A percentile compares a stretch with the other conserved stretches of the same genome.
Evolutionary conservation across 2,329 filamentous ascomycete genomes (phyloP).

Genomic region (Parastagonospora avenae): DNA sequence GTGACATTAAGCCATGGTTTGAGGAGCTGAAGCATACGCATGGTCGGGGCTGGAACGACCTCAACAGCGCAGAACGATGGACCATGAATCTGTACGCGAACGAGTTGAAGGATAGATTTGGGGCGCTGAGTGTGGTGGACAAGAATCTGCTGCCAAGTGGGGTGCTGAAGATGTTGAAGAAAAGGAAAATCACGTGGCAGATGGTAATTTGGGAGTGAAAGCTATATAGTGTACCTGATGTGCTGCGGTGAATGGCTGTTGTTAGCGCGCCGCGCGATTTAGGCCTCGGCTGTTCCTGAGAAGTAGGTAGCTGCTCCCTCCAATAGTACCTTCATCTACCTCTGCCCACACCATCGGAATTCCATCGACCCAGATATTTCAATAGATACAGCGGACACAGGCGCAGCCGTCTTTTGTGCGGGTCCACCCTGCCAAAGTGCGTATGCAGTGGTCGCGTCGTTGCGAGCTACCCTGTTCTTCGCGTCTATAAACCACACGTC

Average conservation of each 20-base stretch:
- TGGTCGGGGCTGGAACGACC: constrained; percentile 7
- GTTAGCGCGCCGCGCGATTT: no score
- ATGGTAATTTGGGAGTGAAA: constrained; percentile 2
- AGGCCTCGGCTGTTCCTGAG: no score
- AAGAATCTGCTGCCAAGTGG: constrained; percentile 51
- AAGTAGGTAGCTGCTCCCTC: no score
- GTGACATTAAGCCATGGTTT: constrained; percentile 18
- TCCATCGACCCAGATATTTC: no score
- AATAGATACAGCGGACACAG: no score
- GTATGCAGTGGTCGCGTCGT: no score
- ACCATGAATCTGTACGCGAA: constrained; percentile 48
- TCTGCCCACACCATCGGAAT: no score
- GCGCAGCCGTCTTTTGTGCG: no score
- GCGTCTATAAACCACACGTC: neutral
- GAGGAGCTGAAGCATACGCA: constrained; percentile 1
- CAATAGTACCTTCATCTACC: no score
- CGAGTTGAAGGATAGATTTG: constrained; percentile 50
- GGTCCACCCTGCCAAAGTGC: no score
- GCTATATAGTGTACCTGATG: neutral
- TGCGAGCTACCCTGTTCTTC: neutral
- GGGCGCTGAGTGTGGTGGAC: constrained; percentile 45
- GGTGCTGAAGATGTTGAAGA: constrained; percentile 46
- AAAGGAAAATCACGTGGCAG: constrained; percentile 34
- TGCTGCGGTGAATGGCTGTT: neutral
- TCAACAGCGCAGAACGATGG: constrained; percentile 42